phyloP scores from a whole-genome alignment of 768 basidiomycete genomes.

The Tylopilus sp. region DNA sequence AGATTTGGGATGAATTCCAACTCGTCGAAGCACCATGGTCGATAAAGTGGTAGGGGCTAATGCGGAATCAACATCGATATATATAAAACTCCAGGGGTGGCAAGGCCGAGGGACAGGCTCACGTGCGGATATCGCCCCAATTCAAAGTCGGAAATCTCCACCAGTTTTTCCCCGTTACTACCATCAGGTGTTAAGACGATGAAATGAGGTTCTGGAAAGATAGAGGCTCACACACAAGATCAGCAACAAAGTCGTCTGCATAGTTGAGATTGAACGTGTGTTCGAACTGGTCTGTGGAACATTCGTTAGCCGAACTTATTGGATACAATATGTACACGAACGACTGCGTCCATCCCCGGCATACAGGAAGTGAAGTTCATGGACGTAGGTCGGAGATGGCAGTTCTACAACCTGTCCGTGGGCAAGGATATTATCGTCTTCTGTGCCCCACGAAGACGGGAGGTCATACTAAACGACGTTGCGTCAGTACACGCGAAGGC shows the following conservation, averaged over 20 bases:
- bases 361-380: slow-evolving; percentile 49
- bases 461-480: slow-evolving; percentile 39
- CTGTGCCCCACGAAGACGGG: slow-evolving; percentile 39
- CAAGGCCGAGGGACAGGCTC: slow-evolving; percentile 4
- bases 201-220: not conserved
- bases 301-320: not conserved
- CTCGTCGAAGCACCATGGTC: slow-evolving; percentile 32
- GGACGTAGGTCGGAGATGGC: slow-evolving; percentile 33
- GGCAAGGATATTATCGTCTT: slow-evolving; percentile 44
- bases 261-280: slow-evolving; percentile 37
- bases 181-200: not conserved
- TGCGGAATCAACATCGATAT: not conserved
- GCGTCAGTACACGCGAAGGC: not conserved
- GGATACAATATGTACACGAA: slow-evolving; percentile 13
- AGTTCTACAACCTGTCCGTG: slow-evolving; percentile 37
- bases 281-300: slow-evolving; percentile 29
- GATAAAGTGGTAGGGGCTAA: slow-evolving; percentile 46
- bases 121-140: slow-evolving; percentile 44
- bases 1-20: slow-evolving; percentile 43
- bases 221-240: slow-evolving; percentile 33
- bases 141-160: slow-evolving; percentile 41
- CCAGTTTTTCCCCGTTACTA: slow-evolving; percentile 47
- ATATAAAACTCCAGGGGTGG: not conserved
- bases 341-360: slow-evolving; percentile 39
- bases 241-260: slow-evolving; percentile 33